Base-by-base conservation (phyloP, 2,329 filamentous ascomycete species). In the Verticillium dahliae region DNA sequence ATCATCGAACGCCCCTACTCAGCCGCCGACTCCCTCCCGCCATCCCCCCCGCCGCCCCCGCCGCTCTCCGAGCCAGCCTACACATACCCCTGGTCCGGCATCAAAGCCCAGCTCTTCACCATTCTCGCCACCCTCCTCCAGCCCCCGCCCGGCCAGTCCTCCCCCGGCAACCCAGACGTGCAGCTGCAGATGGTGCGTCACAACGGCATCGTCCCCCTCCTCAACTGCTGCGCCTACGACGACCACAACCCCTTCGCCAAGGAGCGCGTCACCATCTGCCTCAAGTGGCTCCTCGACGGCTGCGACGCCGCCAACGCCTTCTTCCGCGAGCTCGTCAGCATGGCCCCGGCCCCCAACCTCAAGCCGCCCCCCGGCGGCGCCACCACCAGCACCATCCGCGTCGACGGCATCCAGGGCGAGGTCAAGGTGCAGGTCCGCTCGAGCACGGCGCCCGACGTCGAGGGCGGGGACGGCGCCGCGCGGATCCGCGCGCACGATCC, bases 221-320 rank as follows among this genome's bases (percentile, higher is more conserved):
- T 97, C 15, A 92, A 92, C 70, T 97, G 92, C 75, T 97, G 92
- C 69, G 85, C 88, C 37, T 95, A 95, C 71, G 94, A 98, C 71
- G 92, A 94, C 67, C 87, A 96, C 75, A 97, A 97, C 70, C 92
- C 92, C 0, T 97, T 94, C 71, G 93, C 96, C 65, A 91, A 94
- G 69, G 94, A 98, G 74, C 90, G 93, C 66, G 91, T 92, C 2
- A 91, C 93, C 58, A 88, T 96, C 72, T 93, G 90, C 67, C 81
- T 96, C n/a, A 93, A 94, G 71, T 96, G 87, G 83, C 80, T 90
- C 6, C 84, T 91, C 76, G 89, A 91, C 67, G 89, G 89, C 13
- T 91, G 88, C 63, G 84, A 88, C 37, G 88, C 88, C 61, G 91
- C 90, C 15, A 89, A 90, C 65, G 81, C 85, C 37, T 89, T 90